Conservation (phyloP, 2,329 filamentous ascomycete species). For the Gaeumannomyces tritici region DNA sequence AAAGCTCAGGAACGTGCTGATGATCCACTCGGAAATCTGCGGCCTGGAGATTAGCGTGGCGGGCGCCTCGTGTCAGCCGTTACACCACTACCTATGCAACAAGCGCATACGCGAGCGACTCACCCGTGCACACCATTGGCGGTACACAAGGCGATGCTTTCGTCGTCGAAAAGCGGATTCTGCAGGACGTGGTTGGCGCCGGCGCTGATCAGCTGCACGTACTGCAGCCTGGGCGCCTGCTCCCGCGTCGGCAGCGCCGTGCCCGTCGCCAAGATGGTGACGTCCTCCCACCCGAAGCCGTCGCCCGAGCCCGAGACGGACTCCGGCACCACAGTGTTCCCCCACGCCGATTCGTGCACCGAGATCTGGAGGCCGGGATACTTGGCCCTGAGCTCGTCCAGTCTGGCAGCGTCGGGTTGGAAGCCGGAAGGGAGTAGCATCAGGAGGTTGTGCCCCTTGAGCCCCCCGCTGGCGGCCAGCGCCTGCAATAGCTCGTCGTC, state of each 20-base stretch:
- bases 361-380: constrained; percentile 35
- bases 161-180: constrained; percentile 37
- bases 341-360: constrained; percentile 18
- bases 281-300: constrained; percentile 26
- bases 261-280: constrained; percentile 29
- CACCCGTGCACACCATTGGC: constrained; percentile 50
- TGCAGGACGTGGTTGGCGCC: constrained; percentile 40
- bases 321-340: constrained; percentile 13
- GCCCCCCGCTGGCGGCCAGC: constrained; percentile 4
- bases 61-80: not conserved
- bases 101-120: constrained; percentile 9
- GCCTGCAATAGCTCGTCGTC: not conserved
- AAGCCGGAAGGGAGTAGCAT: constrained; percentile 22
- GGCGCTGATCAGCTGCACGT: constrained; percentile 44
- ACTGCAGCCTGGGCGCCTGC: constrained; percentile 35
- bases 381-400: constrained; percentile 24
- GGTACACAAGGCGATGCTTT: constrained; percentile 39
- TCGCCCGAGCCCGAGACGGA: constrained; percentile 2
- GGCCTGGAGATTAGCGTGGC: constrained; percentile 12
- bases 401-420: constrained; percentile 19
- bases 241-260: constrained; percentile 27
- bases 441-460: constrained; percentile 38
- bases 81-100: not conserved
- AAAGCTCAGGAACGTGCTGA: constrained; percentile 17
- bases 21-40: constrained; percentile 21